These are phyloP conservation scores for Hypoxylon sp. DNA, from an alignment of 2,329 filamentous ascomycete species.

Conservation along the genomic window DNA sequence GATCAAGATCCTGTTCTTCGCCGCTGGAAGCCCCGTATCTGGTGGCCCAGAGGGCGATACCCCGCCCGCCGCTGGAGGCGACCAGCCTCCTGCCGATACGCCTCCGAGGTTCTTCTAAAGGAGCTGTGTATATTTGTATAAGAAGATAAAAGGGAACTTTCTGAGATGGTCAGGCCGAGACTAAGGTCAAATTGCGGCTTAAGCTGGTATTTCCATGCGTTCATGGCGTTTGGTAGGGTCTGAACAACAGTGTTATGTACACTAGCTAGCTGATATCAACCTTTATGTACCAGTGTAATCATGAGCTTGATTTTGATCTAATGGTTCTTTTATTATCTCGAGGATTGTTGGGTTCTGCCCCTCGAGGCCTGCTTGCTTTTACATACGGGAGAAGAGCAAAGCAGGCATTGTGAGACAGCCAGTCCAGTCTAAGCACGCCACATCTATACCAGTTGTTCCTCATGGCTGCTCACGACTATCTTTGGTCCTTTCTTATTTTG, in stretches of 20 bases:
- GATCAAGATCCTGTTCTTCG: slow-evolving; percentile 98
- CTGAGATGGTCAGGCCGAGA: neutral
- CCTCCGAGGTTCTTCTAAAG: slow-evolving; percentile 34
- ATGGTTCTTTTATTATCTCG: neutral
- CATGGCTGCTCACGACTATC: neutral
- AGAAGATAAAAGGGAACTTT: neutral
- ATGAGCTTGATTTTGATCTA: slow-evolving; percentile 20
- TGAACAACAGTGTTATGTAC: slow-evolving; percentile 39
- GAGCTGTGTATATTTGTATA: slow-evolving; percentile 2
- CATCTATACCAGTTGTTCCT: neutral
- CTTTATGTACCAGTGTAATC: slow-evolving; percentile 34
- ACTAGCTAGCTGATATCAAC: slow-evolving; percentile 36
- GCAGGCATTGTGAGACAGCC: neutral
- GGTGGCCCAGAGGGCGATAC: slow-evolving; percentile 36
- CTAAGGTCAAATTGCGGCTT: slow-evolving; percentile 14
- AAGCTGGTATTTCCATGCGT: slow-evolving; percentile 15
- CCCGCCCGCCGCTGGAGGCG: slow-evolving; percentile 33
- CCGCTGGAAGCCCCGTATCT: slow-evolving; percentile 75
- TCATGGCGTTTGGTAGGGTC: slow-evolving; percentile 39
- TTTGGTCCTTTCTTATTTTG: neutral
- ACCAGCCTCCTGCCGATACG: slow-evolving; percentile 29
- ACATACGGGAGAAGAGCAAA: neutral
- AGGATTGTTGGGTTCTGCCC: neutral
- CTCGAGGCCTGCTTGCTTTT: neutral
- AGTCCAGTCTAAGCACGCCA: neutral